A percentile compares a stretch with the other conserved stretches of the same genome.
Evolutionary conservation across 805 yeast genomes (phyloP).

Genomic region (Teunomyces cretensis): DNA sequence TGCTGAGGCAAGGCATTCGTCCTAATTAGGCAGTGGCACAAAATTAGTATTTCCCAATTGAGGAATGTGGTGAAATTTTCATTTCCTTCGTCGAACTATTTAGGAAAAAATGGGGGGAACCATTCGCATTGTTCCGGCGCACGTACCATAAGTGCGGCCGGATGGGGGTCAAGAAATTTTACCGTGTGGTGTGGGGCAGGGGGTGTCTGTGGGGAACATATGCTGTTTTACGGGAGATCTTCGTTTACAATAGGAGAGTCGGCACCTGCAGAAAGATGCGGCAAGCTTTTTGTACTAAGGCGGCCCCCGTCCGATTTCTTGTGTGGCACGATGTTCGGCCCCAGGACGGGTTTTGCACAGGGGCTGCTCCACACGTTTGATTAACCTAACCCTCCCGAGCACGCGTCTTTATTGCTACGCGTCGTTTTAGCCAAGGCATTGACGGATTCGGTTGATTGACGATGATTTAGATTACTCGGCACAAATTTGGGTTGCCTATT

Average conservation of each 20-base stretch:
- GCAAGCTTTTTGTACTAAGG: not conserved
- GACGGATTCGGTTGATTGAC: too few species aligned
- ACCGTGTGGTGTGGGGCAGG: constrained; percentile 1
- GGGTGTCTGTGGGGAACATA: not conserved
- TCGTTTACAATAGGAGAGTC: not conserved
- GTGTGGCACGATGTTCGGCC: constrained; percentile 1
- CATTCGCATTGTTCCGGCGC: not conserved
- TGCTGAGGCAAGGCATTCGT: not conserved
- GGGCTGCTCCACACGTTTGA: too few species aligned
- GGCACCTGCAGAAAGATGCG: not conserved
- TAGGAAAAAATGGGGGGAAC: constrained; percentile 3
- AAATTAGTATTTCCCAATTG: not conserved
- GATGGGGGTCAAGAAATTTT: not conserved
- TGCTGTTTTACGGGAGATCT: not conserved
- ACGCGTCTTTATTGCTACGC: too few species aligned
- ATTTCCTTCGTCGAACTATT: not conserved
- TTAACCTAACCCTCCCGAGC: too few species aligned
- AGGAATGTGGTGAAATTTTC: not conserved
- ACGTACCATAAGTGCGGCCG: not conserved
- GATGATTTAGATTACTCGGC: too few species aligned
- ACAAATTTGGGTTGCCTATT: too few species aligned
- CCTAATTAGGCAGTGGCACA: constrained; percentile 1
- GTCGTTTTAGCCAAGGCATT: too few species aligned
- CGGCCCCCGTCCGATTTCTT: not conserved
- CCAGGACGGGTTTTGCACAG: not conserved